Evolutionary conservation across 73 alveolate species (phyloP).

Genomic region (Paramecium sexaurelia): DNA sequence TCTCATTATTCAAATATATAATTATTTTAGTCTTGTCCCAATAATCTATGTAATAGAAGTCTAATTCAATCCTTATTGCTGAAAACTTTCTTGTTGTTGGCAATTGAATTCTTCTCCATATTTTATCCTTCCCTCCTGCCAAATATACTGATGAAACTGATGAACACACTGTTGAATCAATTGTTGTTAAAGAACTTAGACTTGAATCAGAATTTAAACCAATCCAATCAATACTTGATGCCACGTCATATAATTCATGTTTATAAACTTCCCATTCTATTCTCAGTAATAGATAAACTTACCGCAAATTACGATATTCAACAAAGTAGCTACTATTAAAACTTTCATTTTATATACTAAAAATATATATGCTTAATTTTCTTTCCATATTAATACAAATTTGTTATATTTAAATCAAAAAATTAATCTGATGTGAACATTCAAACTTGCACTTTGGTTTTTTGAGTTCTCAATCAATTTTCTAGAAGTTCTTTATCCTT

Average conservation of each 20-base stretch:
- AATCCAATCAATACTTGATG: not conserved
- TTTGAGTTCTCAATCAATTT: not conserved
- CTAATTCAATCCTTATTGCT: not conserved
- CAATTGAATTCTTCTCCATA: not conserved
- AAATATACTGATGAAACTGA: not conserved
- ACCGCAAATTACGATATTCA: not conserved
- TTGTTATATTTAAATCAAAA: not conserved
- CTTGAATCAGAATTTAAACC: conserved; percentile 36
- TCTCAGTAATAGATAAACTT: not conserved
- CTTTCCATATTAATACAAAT: not conserved
- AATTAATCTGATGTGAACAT: not conserved
- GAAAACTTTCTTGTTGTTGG: not conserved
- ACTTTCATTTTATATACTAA: not conserved
- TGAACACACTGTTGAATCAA: not conserved
- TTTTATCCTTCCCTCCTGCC: not conserved
- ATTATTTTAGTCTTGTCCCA: not conserved
- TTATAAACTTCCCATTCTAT: not conserved
- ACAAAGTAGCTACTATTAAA: not conserved
- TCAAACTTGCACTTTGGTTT: not conserved
- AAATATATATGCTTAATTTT: not conserved
- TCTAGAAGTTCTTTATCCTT: not conserved
- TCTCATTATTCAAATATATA: not conserved
- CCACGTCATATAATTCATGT: conserved; percentile 29
- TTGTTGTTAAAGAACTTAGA: not conserved
- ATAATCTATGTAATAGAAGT: not conserved